Conservation (phyloP, 192 early-diverging fungal genomes). For the Gaertneriomyces semiglobifer region DNA sequence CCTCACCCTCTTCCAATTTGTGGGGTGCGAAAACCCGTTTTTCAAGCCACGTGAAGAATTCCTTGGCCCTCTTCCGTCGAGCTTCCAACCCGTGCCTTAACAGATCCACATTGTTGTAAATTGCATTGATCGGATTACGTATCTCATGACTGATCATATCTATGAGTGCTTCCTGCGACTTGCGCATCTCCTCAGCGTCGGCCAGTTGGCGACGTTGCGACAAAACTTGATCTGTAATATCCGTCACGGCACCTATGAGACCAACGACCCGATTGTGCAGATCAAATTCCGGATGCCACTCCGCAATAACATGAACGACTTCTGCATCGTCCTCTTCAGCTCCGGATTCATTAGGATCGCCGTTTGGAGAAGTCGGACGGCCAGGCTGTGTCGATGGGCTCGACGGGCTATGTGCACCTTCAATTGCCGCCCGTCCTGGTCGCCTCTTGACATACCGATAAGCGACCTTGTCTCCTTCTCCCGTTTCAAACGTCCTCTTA, state of each 20-base stretch:
- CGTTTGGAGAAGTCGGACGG: neutral
- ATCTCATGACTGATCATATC: constrained; percentile 39
- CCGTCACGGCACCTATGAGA: constrained; percentile 13
- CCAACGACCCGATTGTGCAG: constrained; percentile 1
- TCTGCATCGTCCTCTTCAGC: neutral
- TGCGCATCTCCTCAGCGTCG: constrained; percentile 33
- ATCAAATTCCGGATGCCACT: constrained; percentile 9
- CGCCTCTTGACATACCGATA: too few relatives aligned
- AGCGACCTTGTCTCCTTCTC: too few relatives aligned
- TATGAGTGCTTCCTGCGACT: constrained; percentile 32
- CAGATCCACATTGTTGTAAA: constrained; percentile 18
- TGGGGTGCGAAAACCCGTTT: too few relatives aligned
- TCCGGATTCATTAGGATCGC: constrained; percentile 2
- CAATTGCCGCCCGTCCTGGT: too few relatives aligned
- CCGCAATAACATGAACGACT: neutral
- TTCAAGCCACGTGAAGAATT: too few relatives aligned
- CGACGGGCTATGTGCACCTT: too few relatives aligned
- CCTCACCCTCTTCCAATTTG: too few relatives aligned
- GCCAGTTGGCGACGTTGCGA: constrained; percentile 9
- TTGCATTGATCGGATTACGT: constrained; percentile 36
- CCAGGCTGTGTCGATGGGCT: neutral
- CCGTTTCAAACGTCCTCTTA: neutral
- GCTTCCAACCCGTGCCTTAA: neutral
- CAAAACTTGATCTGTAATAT: constrained; percentile 12
- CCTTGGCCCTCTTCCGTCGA: neutral